phyloP scores from a whole-genome alignment of 805 yeast species.

The Lipomyces starkeyi region DNA sequence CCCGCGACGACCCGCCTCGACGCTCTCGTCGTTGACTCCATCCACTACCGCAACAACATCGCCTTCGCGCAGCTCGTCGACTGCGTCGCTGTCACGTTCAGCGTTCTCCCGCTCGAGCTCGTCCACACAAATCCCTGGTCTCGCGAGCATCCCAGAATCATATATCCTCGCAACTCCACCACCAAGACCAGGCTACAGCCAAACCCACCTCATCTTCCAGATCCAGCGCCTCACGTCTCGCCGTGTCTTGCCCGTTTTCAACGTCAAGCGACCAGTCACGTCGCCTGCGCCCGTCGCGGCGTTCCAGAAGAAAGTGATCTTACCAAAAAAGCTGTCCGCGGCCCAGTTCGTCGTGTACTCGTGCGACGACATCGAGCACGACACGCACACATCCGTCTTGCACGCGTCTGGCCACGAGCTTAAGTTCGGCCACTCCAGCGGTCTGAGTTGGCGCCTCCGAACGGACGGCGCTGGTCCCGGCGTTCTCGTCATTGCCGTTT shows the following conservation, averaged over 20 bases:
- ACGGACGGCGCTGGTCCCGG: background rate
- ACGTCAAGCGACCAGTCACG: slow-evolving; percentile 8
- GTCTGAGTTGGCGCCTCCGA: slow-evolving; percentile 5
- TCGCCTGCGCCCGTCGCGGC: slow-evolving; percentile 3
- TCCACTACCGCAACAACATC: background rate
- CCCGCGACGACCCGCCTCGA: background rate
- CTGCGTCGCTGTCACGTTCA: slow-evolving; percentile 5
- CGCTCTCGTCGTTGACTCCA: background rate
- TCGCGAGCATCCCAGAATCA: slow-evolving; percentile 4
- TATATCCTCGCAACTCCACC: slow-evolving; percentile 29
- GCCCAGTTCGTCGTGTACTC: slow-evolving; percentile 56
- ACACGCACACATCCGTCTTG: slow-evolving; percentile 2
- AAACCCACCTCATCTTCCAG: slow-evolving; percentile 21
- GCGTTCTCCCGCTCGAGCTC: background rate
- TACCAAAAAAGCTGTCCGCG: slow-evolving; percentile 69
- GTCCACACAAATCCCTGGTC: slow-evolving; percentile 1
- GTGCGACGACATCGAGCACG: slow-evolving; percentile 8
- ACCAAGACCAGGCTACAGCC: slow-evolving; percentile 16
- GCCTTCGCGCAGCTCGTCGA: slow-evolving; percentile 10
- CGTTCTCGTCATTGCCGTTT: slow-evolving; percentile 2
- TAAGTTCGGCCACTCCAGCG: slow-evolving; percentile 2
- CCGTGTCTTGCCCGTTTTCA: slow-evolving; percentile 17
- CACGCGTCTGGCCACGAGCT: slow-evolving; percentile 7
- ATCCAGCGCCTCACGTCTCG: slow-evolving; percentile 18
- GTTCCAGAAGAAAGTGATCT: slow-evolving; percentile 46